These are phyloP conservation scores for Scheffersomyces quercinus DNA, from an alignment of 1,139 yeast species.

Conservation along the genomic window DNA sequence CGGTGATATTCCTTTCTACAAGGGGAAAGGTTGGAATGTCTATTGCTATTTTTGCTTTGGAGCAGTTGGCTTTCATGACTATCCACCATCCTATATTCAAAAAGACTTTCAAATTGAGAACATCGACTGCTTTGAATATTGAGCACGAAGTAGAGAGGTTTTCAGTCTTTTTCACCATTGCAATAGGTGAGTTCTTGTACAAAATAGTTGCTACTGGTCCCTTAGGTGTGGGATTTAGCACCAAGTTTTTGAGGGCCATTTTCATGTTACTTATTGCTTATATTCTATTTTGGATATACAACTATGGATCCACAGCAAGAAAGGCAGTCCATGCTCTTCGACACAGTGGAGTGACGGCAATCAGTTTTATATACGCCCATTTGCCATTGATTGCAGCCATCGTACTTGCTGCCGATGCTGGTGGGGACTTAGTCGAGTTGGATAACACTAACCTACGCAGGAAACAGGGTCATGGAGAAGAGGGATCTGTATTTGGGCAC, in stretches of 20 bases:
- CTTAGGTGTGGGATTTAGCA: constrained; percentile 48
- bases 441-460: constrained; percentile 13
- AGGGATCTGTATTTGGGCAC: constrained; percentile 4
- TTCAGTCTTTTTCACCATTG: constrained; percentile 60
- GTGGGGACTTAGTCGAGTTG: constrained; percentile 47
- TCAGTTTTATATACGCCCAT: constrained; percentile 51
- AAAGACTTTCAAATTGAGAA: constrained; percentile 36
- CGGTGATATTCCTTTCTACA: constrained; percentile 44
- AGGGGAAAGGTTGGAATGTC: constrained; percentile 52
- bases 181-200: constrained; percentile 64
- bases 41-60: constrained; percentile 42
- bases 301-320: constrained; percentile 52
- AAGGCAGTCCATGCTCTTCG: constrained; percentile 59
- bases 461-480: not conserved
- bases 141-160: constrained; percentile 69
- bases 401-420: constrained; percentile 63
- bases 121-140: constrained; percentile 62
- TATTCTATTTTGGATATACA: constrained; percentile 53
- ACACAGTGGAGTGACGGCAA: constrained; percentile 48
- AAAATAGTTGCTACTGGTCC: constrained; percentile 55
- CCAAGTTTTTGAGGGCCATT: constrained; percentile 49
- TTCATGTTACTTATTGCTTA: constrained; percentile 54
- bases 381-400: constrained; percentile 53
- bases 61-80: constrained; percentile 32
- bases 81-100: constrained; percentile 53